Percentiles rank a stretch among this genome's conserved stretches.
Evolutionary conservation across 768 basidiomycete genomes (phyloP).

Genomic region (Rhodotorula taiwanensis): DNA sequence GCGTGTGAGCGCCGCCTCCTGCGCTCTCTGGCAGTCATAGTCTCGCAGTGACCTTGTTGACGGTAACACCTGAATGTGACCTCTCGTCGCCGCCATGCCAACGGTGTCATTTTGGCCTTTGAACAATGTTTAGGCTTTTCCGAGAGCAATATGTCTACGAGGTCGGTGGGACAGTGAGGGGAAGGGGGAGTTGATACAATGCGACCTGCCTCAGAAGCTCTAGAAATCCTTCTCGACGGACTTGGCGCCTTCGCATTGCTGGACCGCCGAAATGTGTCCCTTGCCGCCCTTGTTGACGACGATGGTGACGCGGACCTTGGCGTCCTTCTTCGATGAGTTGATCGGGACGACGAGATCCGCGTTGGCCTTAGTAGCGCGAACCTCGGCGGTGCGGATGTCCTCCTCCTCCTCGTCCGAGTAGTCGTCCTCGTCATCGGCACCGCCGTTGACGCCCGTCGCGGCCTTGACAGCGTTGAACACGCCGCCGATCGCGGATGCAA

Average conservation of each 20-base stretch:
- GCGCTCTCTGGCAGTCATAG: too few relatives aligned
- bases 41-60: too few relatives aligned
- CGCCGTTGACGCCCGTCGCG: constrained; percentile 30
- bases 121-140: too few relatives aligned
- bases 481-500: constrained; percentile 4
- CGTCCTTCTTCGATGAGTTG: constrained; percentile 19
- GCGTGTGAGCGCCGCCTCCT: too few relatives aligned
- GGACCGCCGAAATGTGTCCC: constrained; percentile 34
- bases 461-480: constrained; percentile 19
- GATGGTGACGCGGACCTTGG: constrained; percentile 34
- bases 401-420: constrained; percentile 41
- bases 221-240: constrained; percentile 19
- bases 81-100: too few relatives aligned
- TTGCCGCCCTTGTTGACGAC: constrained; percentile 38
- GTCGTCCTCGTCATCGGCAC: constrained; percentile 37
- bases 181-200: too few relatives aligned
- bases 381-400: constrained; percentile 38
- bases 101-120: too few relatives aligned
- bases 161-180: too few relatives aligned
- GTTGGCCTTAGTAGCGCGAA: constrained; percentile 36
- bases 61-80: too few relatives aligned
- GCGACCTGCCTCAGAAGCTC: too few relatives aligned
- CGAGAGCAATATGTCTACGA: too few relatives aligned
- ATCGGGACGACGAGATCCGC: constrained; percentile 38
- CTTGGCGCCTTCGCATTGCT: constrained; percentile 29